Evolutionary conservation across 2,329 filamentous ascomycete species (phyloP), one percentile per base, ranked within the genome.

Genomic region (Aspergillus glaucus): DNA sequence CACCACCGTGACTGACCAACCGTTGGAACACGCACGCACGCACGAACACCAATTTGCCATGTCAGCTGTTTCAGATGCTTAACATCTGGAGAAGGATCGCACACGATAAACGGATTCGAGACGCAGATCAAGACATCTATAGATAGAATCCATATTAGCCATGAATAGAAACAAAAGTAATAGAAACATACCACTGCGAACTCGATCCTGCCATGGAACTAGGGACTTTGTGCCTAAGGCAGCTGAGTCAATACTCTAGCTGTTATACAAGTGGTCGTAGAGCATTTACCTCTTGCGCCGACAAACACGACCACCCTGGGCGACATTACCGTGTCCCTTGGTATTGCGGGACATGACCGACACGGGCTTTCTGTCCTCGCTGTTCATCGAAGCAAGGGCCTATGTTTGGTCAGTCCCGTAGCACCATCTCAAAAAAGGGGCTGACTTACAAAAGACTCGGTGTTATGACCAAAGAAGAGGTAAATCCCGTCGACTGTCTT

Each of bases 381-480:
- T 87, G 34, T 86, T 82, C 88, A 97, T 94, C 3, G 89, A 94
- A 1, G 90, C 89, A 46, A 98, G 72, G 5, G 91, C 90, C 74
- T 78, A 45, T 17, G 30, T 28, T 21, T n/a, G 49, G 40, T 34
- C 52, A 46, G 59, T 55, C 8, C 39, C 40, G 19, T 12, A n/a
- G 2, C 6, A 1, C 6, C 17, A 4, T 3, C 9, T 26, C 7
- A 12, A 4, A 28, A 32, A 44, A 36, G 8, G 8, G 44, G 40
- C 5, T 9, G 19, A 62, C 74, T 65, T 62, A 78, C 80, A 62
- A 86, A 86, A 1, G 82, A 85, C 65, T 97, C 92, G 0, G 93
- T 98, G 63, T 97, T 98, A 75, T 98, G 93, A 1, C 87, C 91
- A 72, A 95, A 98, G 68, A 92, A 92, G 45, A 98, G 79, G 63